phyloP scores from a whole-genome alignment of 2,329 filamentous ascomycete genomes.

The Ophiostoma novo-ulmi region DNA sequence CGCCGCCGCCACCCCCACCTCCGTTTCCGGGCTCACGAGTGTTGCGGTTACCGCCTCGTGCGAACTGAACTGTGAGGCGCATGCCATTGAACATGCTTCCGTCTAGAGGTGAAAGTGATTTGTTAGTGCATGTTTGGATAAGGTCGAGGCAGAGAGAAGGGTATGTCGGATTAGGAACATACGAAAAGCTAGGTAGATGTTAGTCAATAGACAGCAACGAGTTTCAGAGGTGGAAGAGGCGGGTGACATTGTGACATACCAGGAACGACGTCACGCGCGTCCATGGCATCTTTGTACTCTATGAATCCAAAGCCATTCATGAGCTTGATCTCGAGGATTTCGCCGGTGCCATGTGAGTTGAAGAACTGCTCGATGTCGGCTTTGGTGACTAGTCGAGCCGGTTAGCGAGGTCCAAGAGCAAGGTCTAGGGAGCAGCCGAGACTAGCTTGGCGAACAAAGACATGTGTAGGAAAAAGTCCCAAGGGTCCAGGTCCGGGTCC shows the following conservation, averaged over 20 bases:
- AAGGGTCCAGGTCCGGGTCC: background rate
- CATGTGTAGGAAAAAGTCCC: background rate
- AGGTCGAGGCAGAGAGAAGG: conserved; percentile 25
- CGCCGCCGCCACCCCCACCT: background rate
- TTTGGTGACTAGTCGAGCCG: conserved; percentile 71
- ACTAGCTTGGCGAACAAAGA: conserved; percentile 40
- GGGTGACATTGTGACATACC: conserved; percentile 34
- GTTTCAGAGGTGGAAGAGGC: background rate
- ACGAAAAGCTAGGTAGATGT: conserved; percentile 28
- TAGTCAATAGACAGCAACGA: background rate
- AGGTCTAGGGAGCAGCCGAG: conserved; percentile 12
- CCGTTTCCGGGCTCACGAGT: conserved; percentile 40
- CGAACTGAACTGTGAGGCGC: conserved; percentile 95
- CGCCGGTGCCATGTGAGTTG: conserved; percentile 88
- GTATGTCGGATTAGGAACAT: conserved; percentile 26
- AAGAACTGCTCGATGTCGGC: conserved; percentile 95
- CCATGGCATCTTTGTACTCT: conserved; percentile 97
- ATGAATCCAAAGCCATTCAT: conserved; percentile 99
- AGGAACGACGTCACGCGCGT: conserved; percentile 95
- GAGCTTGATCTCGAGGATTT: conserved; percentile 98
- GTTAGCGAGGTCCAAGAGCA: conserved; percentile 19
- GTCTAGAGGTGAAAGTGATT: conserved; percentile 54
- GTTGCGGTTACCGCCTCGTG: conserved; percentile 64
- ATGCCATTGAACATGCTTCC: conserved; percentile 98
- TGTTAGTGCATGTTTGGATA: conserved; percentile 8